These are phyloP conservation scores for Gossypium sturtianum DNA, from an alignment of 345 rosid species.

Conservation along the genomic window DNA sequence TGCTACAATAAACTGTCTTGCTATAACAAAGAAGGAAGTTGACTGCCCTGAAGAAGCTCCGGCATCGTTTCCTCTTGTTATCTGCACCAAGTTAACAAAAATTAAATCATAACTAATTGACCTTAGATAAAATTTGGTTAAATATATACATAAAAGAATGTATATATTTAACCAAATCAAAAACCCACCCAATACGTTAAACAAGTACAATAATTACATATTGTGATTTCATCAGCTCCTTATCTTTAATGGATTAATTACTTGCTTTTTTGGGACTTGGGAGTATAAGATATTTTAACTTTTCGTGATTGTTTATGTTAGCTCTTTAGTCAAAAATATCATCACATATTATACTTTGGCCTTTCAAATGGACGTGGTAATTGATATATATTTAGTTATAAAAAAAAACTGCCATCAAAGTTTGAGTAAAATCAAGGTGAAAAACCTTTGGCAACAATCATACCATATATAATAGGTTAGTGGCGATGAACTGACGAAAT, in stretches of 20 bases:
- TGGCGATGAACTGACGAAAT: slow-evolving; percentile 66
- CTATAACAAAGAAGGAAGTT: not conserved
- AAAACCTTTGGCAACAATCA: not conserved
- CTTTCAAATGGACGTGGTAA: too few relatives aligned
- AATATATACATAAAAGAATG: too few relatives aligned
- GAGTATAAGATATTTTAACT: too few relatives aligned
- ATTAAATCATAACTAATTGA: not conserved
- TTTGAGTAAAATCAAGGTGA: too few relatives aligned
- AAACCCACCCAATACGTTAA: too few relatives aligned
- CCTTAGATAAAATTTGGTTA: too few relatives aligned
- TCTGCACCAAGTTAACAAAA: not conserved
- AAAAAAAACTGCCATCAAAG: too few relatives aligned
- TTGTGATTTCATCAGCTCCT: not conserved
- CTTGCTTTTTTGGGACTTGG: not conserved
- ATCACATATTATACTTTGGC: too few relatives aligned
- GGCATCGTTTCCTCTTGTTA: not conserved
- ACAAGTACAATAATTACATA: not conserved
- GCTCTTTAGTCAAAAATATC: too few relatives aligned
- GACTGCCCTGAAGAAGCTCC: not conserved
- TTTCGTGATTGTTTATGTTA: too few relatives aligned
- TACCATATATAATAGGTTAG: slow-evolving; percentile 70
- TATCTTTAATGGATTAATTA: not conserved
- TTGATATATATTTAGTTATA: too few relatives aligned
- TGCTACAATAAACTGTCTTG: not conserved
- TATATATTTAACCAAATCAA: too few relatives aligned